phyloP scores from a whole-genome alignment of 2,329 filamentous ascomycete genomes.

The Aaosphaeria pasadenensis region DNA sequence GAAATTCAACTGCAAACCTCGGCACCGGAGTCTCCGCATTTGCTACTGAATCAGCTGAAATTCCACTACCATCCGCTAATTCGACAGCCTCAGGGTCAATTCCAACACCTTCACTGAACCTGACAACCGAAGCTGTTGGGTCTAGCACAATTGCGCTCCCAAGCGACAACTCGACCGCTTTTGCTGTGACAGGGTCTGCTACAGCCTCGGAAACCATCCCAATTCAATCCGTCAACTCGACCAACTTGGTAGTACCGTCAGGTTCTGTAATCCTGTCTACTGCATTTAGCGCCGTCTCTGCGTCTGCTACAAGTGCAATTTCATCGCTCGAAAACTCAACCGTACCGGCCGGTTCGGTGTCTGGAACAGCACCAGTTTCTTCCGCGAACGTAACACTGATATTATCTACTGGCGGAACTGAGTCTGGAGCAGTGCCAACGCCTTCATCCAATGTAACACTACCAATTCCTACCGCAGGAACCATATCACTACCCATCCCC shows the following conservation, averaged over 20 bases:
- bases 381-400: slow-evolving; percentile 1
- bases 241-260: background rate
- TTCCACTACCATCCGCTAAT: slow-evolving; percentile 5
- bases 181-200: no score
- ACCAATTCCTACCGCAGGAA: no score
- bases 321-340: slow-evolving; percentile 5
- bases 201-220: no score
- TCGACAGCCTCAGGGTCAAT: background rate
- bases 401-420: slow-evolving; percentile 1
- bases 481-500: no score
- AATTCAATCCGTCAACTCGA: no score
- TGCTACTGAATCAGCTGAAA: background rate
- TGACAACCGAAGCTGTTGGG: no score
- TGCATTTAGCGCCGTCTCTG: background rate
- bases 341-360: slow-evolving; percentile 2
- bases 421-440: no score
- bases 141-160: no score
- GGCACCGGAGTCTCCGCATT: no score
- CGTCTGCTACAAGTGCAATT: background rate
- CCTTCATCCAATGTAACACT: no score
- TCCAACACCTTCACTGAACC: no score
- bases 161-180: no score
- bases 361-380: slow-evolving; percentile 1
- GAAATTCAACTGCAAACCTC: background rate
- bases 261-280: background rate